phyloP scores from a whole-genome alignment of 257 asterid species.

The Salvia rosmarinus region DNA sequence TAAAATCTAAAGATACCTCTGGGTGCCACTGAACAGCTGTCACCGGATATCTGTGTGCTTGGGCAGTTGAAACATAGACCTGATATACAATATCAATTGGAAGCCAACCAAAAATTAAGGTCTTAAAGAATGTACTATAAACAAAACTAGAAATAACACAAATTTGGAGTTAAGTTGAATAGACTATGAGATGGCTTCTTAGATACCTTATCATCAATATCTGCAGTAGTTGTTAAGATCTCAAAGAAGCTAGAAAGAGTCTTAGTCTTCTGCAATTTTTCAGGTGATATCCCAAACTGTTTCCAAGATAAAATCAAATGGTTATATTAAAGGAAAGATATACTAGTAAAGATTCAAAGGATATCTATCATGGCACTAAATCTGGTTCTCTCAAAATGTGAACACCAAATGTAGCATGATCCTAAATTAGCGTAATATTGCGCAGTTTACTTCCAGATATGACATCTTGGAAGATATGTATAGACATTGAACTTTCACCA shows the following conservation, averaged over 20 bases:
- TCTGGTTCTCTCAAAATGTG: background rate
- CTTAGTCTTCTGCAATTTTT: slow-evolving; percentile 46
- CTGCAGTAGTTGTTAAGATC: slow-evolving; percentile 68
- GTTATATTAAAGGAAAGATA: background rate
- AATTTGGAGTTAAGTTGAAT: background rate
- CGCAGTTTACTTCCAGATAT: background rate
- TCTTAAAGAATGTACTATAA: slow-evolving; percentile 14
- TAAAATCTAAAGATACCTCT: slow-evolving; percentile 51
- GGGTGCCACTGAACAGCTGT: slow-evolving; percentile 90
- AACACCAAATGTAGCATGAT: background rate
- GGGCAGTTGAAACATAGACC: slow-evolving; percentile 78
- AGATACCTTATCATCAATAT: slow-evolving; percentile 60
- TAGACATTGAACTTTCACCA: background rate
- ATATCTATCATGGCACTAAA: background rate
- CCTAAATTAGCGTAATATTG: background rate
- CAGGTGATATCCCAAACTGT: slow-evolving; percentile 82
- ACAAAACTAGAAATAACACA: background rate
- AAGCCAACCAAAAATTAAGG: background rate
- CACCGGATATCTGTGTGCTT: slow-evolving; percentile 67
- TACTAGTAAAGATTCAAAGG: background rate
- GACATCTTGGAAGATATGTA: slow-evolving; percentile 12
- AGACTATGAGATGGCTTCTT: slow-evolving; percentile 10
- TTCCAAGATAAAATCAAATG: slow-evolving; percentile 25
- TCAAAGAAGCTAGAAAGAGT: slow-evolving; percentile 63
- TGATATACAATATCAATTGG: slow-evolving; percentile 37